Base-by-base conservation (phyloP, 306 rosid species). In the Corylus avellana region DNA sequence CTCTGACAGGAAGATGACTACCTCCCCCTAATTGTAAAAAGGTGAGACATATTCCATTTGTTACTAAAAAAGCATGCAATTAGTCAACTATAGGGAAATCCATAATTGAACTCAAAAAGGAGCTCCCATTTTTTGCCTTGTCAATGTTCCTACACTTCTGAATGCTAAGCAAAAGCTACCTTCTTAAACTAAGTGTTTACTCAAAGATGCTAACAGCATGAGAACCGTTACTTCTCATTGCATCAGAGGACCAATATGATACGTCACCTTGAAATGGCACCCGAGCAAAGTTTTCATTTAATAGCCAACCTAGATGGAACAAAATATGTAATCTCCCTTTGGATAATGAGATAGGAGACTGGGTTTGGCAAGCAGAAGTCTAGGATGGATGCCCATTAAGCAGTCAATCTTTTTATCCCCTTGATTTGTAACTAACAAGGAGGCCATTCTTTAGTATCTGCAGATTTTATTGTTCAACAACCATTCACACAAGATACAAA, bases 391-490 rank as follows among this genome's bases (percentile, higher is more conserved):
- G 42, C 14, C 72, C 72, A 68, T 22, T 42, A 9, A 39, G 16
- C 10, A 9, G 50, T 68, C 72, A 68, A 42, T 39, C 17, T 18
- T 68, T n/a, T 1, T 4, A 14, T 4, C 4, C n/a, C 42, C 42
- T 62, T 20, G 44, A 29, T 13, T 29, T 62, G 35, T 22, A 25
- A 3, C 66, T 42, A 67, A 42, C 51, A 64, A n/a, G 29, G 48
- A 4, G 12, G 14, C 44, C 72, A 18, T 39, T 67, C 50, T 18
- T 67, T 42, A n/a, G 16, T 67, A 17, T 12, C 12, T 18, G 32
- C 51, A 42, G 51, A 18, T 49, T 9, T 67, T n/a, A 67, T 67
- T 8, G 14, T 67, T 47, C 50, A 67, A 67, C 72, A 67, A 67
- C 49, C 27, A 67, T 18, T 67, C 51, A 18, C 8, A 18, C 49